phyloP scores from a whole-genome alignment of 2,329 filamentous ascomycete species.

The Hymenoscyphus infarciens region DNA sequence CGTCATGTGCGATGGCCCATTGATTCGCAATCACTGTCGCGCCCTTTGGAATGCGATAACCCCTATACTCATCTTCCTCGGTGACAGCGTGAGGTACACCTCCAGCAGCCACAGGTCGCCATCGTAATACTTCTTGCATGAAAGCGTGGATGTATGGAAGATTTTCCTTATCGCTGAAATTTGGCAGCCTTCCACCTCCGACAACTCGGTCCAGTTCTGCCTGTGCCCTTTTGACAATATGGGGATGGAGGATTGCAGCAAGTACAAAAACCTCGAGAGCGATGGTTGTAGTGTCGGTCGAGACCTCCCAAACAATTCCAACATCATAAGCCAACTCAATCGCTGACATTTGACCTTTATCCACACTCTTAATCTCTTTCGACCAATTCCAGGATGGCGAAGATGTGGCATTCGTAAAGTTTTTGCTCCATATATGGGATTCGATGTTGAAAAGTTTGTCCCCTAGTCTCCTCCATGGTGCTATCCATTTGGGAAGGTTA shows the following conservation, averaged over 20 bases:
- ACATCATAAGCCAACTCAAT: conserved; percentile 15
- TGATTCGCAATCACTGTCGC: conserved; percentile 14
- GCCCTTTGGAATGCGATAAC: conserved; percentile 39
- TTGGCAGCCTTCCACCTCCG: conserved; percentile 43
- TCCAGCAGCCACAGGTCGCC: conserved; percentile 17
- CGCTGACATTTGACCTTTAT: conserved; percentile 5
- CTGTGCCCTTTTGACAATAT: conserved; percentile 45
- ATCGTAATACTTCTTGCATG: conserved; percentile 41
- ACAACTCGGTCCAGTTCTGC: conserved; percentile 46
- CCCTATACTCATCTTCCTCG: conserved; percentile 53
- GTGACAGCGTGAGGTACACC: conserved; percentile 52
- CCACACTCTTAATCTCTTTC: conserved; percentile 8
- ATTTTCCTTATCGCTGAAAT: conserved; percentile 39
- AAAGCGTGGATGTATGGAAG: conserved; percentile 41
- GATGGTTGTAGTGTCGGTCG: conserved; percentile 10
- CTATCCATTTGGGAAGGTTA: conserved; percentile 8
- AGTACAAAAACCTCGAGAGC: conserved; percentile 40
- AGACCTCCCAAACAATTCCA: conserved; percentile 13
- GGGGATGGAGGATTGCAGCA: conserved; percentile 35
- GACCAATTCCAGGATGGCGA: conserved; percentile 14
- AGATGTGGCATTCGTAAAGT: conserved; percentile 9
- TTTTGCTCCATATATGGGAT: conserved; percentile 8
- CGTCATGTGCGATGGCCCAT: conserved; percentile 12
- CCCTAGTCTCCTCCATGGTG: conserved; percentile 10
- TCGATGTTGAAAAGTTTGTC: conserved; percentile 12